A percentile compares a stretch with the other conserved stretches of the same genome.
Evolutionary conservation across 306 rosid species (phyloP).

Genomic region (Mimosa bimucronata): DNA sequence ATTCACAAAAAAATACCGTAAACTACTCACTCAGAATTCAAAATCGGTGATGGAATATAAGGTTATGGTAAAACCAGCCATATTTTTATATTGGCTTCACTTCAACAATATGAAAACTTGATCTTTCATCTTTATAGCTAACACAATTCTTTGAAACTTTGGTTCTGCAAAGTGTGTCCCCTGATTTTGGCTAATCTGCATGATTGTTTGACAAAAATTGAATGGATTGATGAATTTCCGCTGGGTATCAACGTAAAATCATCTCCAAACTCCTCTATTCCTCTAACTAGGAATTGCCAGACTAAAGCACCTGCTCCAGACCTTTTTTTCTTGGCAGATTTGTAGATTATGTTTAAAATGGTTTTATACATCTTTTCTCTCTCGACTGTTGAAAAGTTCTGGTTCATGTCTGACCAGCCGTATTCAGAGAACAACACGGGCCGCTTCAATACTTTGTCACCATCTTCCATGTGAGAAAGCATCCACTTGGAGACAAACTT

Average conservation of each 20-base stretch:
- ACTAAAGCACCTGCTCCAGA: slow-evolving; percentile 88
- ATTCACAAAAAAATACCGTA: neutral
- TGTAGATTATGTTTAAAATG: slow-evolving; percentile 61
- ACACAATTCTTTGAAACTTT: slow-evolving; percentile 58
- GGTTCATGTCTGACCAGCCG: slow-evolving; percentile 68
- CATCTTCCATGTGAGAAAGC: slow-evolving; percentile 94
- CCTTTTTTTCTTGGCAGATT: slow-evolving; percentile 72
- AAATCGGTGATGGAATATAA: slow-evolving; percentile 31
- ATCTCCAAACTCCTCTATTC: slow-evolving; percentile 79
- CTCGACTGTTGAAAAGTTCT: slow-evolving; percentile 56
- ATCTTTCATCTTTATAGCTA: slow-evolving; percentile 40
- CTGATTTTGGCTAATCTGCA: slow-evolving; percentile 71
- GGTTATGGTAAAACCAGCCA: slow-evolving; percentile 39
- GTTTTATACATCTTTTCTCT: slow-evolving; percentile 61
- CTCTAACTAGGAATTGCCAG: slow-evolving; percentile 85
- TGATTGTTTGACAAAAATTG: slow-evolving; percentile 60
- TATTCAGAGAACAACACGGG: slow-evolving; percentile 92
- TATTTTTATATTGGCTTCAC: slow-evolving; percentile 9
- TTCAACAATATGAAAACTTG: slow-evolving; percentile 12
- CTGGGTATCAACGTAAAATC: slow-evolving; percentile 80
- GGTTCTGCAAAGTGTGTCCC: slow-evolving; percentile 51
- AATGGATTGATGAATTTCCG: slow-evolving; percentile 57
- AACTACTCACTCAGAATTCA: slow-evolving; percentile 40
- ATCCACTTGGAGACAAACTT: slow-evolving; percentile 86
- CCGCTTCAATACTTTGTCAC: slow-evolving; percentile 72